Percentiles rank a stretch among this genome's conserved stretches.
Evolutionary conservation across 129 eudicot genomes (phyloP).

Genomic region (Arctium lappa): DNA sequence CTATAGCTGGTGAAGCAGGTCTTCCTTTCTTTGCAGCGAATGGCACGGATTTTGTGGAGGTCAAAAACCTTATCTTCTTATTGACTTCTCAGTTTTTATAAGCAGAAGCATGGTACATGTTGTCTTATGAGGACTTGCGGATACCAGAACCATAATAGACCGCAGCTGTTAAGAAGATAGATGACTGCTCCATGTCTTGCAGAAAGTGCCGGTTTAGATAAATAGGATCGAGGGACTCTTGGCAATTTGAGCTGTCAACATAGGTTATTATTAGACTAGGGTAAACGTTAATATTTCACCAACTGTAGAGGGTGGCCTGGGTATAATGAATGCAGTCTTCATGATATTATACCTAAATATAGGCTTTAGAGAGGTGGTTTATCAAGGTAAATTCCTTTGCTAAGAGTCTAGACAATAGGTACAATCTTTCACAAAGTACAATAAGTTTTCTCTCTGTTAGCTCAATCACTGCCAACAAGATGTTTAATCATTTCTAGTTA

Average conservation of each 20-base stretch:
- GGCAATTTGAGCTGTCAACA: background rate
- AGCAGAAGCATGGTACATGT: background rate
- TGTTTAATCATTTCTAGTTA: background rate
- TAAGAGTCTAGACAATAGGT: too few relatives aligned
- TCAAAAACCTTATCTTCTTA: conserved; percentile 25
- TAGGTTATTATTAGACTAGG: background rate
- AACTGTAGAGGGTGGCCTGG: background rate
- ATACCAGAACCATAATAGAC: background rate
- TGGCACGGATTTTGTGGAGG: conserved; percentile 99
- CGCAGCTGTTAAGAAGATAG: background rate
- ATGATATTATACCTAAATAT: too few relatives aligned
- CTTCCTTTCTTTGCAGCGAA: conserved; percentile 94
- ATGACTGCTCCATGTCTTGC: background rate
- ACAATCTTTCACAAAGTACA: too few relatives aligned
- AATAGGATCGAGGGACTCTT: too few relatives aligned
- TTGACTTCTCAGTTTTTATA: background rate
- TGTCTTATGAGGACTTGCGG: background rate
- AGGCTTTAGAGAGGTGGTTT: too few relatives aligned
- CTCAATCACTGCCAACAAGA: too few relatives aligned
- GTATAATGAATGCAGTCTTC: too few relatives aligned
- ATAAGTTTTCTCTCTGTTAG: too few relatives aligned
- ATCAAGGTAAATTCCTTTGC: too few relatives aligned
- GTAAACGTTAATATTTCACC: background rate
- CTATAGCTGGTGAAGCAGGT: conserved; percentile 98
- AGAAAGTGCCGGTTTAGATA: background rate